Conservation (phyloP, 208 protist species). For the Trypanosoma cruzi region DNA sequence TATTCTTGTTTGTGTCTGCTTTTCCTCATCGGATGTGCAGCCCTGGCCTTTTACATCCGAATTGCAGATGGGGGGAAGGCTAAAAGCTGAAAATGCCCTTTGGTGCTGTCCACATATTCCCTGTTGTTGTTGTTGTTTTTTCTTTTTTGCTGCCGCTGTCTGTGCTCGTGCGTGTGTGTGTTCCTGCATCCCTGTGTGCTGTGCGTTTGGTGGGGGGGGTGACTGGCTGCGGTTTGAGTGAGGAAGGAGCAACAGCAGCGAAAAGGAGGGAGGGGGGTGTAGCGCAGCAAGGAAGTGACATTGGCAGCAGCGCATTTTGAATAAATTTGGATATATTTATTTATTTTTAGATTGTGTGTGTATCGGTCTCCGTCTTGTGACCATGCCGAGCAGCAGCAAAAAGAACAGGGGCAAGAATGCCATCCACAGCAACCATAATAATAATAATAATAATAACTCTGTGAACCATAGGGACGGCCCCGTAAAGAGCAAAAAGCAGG, state of each 20-base stretch:
- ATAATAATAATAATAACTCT: slow-evolving; percentile 7
- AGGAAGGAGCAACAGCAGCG: background rate
- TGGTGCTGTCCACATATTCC: too few species aligned
- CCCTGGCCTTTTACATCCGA: too few species aligned
- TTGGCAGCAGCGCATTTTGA: background rate
- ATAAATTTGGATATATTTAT: background rate
- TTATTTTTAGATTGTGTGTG: background rate
- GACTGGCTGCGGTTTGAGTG: background rate
- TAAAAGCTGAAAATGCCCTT: too few species aligned
- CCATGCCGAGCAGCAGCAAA: slow-evolving; percentile 38
- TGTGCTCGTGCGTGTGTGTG: too few species aligned
- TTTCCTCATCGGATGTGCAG: too few species aligned
- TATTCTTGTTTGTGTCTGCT: background rate
- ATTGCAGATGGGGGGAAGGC: too few species aligned
- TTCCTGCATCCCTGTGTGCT: background rate
- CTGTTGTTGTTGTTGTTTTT: too few species aligned
- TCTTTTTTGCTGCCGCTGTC: slow-evolving; percentile 1
- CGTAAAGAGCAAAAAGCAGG: slow-evolving; percentile 53
- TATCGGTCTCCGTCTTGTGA: background rate
- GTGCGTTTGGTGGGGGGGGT: background rate
- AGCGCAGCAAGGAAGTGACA: background rate
- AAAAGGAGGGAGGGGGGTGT: background rate
- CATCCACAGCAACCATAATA: slow-evolving; percentile 8
- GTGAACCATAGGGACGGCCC: slow-evolving; percentile 19
- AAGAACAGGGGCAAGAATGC: slow-evolving; percentile 17